Base-by-base conservation (phyloP, 371 early-diverging fungal species). In the Blakeslea trispora region DNA sequence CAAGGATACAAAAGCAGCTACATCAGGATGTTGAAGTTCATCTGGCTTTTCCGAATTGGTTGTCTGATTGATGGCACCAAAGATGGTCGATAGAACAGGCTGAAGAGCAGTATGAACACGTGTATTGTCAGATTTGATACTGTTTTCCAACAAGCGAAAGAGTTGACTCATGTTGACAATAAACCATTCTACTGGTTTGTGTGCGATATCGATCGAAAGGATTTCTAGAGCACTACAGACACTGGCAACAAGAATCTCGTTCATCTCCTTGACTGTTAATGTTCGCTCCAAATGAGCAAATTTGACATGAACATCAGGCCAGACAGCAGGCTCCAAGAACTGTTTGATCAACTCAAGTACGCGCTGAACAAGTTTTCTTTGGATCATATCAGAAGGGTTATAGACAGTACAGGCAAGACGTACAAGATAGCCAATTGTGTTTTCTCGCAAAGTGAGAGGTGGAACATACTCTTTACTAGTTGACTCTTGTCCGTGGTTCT, bases 171-270 rank as follows among this genome's bases (percentile, higher is more conserved):
- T 76, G 59, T 90, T 88, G 53, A 77, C 67, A 15, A 85, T 59
- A 39, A 90, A 84, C 91, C 91, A 92, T 19, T 82, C 78, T 0
- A 64, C 44, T 1, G 84, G 79, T 37, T 85, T 85, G 48, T 83
- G 70, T 28, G 83, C 79, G 0, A 89, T 69, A 32, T 88, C 75
- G 28, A 83, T 79, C n/a, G 77, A 61, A 28, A 93, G 64, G 15
- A 91, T 78, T 45, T 93, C 91, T 28, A 91, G 53, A 0, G 89
- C 82, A 57, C 85, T 87, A 44, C 82, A 77, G 13, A 84, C 74
- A 40, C 69, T 69, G 0, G 75, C 61, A 6, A 70, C 61, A 24
- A 69, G 47, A 11, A 77, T 58, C 3, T 81, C 81, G 24, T 35
- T 70, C 58, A 71, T 58, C 13, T 81, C 78, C 37, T 68, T 74